These are phyloP conservation scores for Aspergillus quadricinctus DNA, from an alignment of 2,329 filamentous ascomycete genomes.

Conservation along the genomic window DNA sequence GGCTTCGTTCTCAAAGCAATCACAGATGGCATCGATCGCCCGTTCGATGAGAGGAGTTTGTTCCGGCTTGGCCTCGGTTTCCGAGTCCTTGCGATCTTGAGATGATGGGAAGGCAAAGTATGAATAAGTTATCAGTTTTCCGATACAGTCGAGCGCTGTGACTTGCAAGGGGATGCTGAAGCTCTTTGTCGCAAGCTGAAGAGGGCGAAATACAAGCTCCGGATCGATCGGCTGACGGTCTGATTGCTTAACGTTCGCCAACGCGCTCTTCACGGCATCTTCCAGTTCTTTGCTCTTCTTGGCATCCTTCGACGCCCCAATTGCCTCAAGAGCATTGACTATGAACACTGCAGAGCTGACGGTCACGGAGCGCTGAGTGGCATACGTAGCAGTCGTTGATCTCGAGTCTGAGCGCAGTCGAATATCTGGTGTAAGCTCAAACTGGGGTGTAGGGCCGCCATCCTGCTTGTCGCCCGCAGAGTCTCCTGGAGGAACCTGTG, in stretches of 20 bases:
- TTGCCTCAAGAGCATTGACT: constrained; percentile 85
- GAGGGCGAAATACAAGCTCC: constrained; percentile 83
- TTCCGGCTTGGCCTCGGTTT: constrained; percentile 23
- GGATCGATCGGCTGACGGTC: constrained; percentile 80
- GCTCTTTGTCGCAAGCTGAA: constrained; percentile 85
- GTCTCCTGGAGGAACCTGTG: constrained; percentile 11
- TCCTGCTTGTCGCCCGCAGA: constrained; percentile 13
- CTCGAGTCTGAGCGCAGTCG: constrained; percentile 57
- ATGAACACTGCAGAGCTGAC: constrained; percentile 97
- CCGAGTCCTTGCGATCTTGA: constrained; percentile 19
- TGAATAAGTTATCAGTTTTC: constrained; percentile 97
- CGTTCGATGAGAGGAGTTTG: constrained; percentile 83
- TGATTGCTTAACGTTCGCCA: constrained; percentile 79
- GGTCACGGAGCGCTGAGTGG: constrained; percentile 54
- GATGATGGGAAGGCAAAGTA: constrained; percentile 78
- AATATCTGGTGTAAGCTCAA: constrained; percentile 20
- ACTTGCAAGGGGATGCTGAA: constrained; percentile 81
- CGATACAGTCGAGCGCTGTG: constrained; percentile 92
- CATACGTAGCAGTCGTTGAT: constrained; percentile 53
- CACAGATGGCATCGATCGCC: constrained; percentile 98
- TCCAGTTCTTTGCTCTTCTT: constrained; percentile 78
- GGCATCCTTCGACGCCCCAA: constrained; percentile 87
- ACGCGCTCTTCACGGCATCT: constrained; percentile 74
- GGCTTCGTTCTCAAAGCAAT: constrained; percentile 96
- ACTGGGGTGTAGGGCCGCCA: constrained; percentile 16